Evolutionary conservation across 208 protist genomes (phyloP), one percentile per base, ranked within the genome.

Genomic region (Trichomonas gallinae): DNA sequence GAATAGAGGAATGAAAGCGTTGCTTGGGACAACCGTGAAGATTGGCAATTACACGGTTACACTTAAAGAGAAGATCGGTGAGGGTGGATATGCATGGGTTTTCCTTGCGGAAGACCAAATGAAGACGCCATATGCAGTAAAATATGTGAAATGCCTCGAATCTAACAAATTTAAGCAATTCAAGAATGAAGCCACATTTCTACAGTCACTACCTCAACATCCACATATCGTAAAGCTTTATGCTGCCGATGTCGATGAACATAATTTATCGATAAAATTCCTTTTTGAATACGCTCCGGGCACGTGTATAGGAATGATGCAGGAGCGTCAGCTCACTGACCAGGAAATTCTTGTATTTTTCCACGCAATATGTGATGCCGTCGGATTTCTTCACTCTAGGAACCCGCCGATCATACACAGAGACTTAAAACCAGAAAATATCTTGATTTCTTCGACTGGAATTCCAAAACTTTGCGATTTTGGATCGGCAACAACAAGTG

Each of bases 401-500:
- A 49, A 44, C 38, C 72, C 44, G 0, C 96, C 96, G 45, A 97
- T 97, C 6, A 42, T 91, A n/a, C 96, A 97, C 48, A 81, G 96
- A 0, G 96, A 97, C 23, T 42, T 97, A 0, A 97, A 97, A 72
- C 96, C 96, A 72, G 96, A 97, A 36, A 97, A 97, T 21, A 31
- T 97, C 9, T 82, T 97, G 31, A 34, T 97, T 17, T 13, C 36
- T 11, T 0, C 49, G 11, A 81, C 96, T 15, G 46, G 63, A 44
- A 17, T 46, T 17, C 96, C 88, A 72, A 87, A 93, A 34, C 38
- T 97, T 9, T 96, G 96, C 83, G 96, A 97, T 97, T 97, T 97
- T 31, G 96, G 96, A 34, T 96, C 63, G 15, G 44, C 48, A 31
- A 97, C 96, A 42, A 96, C 72, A 46, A 89, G 3, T 44, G 31